A percentile compares a stretch with the other conserved stretches of the same genome.
Conservation (phyloP, 2,329 filamentous ascomycete genomes). For the Stagonosporopsis rhizophila region DNA sequence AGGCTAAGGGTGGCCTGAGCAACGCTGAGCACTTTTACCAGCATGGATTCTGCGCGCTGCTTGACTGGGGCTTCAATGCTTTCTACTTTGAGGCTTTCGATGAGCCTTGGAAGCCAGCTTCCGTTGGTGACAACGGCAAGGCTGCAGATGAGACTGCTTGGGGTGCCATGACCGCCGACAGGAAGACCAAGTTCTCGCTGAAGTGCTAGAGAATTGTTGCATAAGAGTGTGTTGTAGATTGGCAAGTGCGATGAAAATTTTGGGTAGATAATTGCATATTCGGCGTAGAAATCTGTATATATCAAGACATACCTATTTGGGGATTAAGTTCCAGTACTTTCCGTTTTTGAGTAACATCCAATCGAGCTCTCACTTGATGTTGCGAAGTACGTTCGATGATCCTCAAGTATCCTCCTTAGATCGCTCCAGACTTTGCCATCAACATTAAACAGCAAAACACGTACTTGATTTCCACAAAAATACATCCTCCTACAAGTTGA, state of each 20-base stretch:
- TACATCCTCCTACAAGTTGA: too few relatives aligned
- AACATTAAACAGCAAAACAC: not conserved
- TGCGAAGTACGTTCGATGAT: not conserved
- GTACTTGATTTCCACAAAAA: too few relatives aligned
- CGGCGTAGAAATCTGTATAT: not conserved
- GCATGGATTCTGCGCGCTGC: conserved; percentile 67
- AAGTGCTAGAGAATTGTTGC: conserved; percentile 49
- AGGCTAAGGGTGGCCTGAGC: conserved; percentile 64
- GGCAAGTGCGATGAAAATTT: not conserved
- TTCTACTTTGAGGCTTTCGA: conserved; percentile 80
- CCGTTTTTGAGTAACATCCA: not conserved
- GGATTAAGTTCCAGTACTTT: not conserved
- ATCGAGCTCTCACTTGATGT: not conserved
- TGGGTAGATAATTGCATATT: conserved; percentile 5
- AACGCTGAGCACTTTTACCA: conserved; percentile 69
- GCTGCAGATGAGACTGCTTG: conserved; percentile 70
- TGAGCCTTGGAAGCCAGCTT: conserved; percentile 73
- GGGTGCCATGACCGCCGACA: conserved; percentile 70
- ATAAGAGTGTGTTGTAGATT: not conserved
- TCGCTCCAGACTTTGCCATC: not conserved
- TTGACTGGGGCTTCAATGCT: conserved; percentile 71
- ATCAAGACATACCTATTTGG: not conserved
- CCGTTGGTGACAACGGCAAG: conserved; percentile 68
- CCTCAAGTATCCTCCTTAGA: not conserved
- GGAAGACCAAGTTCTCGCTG: conserved; percentile 64